Base-by-base conservation (phyloP, 495 filamentous ascomycete genomes). In the Trichoderma virens region DNA sequence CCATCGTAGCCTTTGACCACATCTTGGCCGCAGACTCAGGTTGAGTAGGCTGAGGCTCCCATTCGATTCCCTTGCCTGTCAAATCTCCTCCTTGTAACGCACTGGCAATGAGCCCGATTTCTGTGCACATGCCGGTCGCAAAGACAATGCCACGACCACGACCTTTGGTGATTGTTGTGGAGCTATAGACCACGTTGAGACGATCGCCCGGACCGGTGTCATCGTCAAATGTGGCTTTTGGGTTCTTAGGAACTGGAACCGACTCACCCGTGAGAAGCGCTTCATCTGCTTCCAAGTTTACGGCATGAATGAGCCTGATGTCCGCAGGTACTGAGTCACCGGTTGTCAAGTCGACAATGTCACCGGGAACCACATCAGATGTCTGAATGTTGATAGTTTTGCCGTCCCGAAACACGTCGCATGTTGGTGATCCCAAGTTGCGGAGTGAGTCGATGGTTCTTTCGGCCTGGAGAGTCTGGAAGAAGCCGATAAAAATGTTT, bases 291-390 rank as follows among this genome's bases (percentile, higher is more conserved):
- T 86, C 83, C 38, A 86, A 78, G 69, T 90, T 90, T 82, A 89
- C 88, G n/a, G 83, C 82, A 63, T 91, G 87, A 64, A 89, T 83
- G 18, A 91, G 68, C 23, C 83, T 74, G 20, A 85, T 61, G 71
- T 91, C 88, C 13, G 88, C 88, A 23, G 88, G 88, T 3, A 91
- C 81, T 5, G 86, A 88, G 70, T 90, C 88, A 28, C 88, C 88
- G 61, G 87, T 87, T 78, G 88, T 89, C 32, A 91, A 68, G 60
- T 88, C 81, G 51, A 88, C 78, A 68, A 91, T 81, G 66, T 91
- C 90, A 38, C 90, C 90, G 9, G 88, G 85, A 14, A 91, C 87
- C 43, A 91, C 74, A 34, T 88, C 83, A 11, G 80, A 79, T 13
- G 68, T 68, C 9, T 83, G 81, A 61, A 94, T 79, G 25, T 83